Conservation (phyloP, 257 asterid genomes). For the Linderniella brevidens region DNA sequence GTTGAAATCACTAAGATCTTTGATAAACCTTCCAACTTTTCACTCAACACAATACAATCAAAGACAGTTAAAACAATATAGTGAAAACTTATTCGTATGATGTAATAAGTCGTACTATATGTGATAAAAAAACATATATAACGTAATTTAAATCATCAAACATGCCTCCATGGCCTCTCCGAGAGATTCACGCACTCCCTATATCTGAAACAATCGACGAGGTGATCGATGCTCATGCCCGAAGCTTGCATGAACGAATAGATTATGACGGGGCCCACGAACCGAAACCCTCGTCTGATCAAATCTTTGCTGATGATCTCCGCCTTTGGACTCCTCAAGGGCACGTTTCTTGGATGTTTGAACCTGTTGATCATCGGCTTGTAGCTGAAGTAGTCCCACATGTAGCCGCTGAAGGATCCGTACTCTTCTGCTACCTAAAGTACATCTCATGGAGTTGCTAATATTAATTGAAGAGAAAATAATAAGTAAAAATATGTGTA, state of each 20-base stretch:
- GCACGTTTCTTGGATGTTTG: slow-evolving; percentile 59
- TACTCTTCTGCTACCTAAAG: slow-evolving; percentile 47
- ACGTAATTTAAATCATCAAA: no score
- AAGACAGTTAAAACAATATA: no score
- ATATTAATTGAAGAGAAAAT: background rate
- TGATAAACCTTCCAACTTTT: no score
- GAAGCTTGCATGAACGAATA: slow-evolving; percentile 86
- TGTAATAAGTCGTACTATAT: no score
- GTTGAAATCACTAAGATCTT: no score
- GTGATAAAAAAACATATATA: no score
- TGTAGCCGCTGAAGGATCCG: slow-evolving; percentile 71
- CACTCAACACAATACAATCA: no score
- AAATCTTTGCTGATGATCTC: slow-evolving; percentile 79
- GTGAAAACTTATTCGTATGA: no score
- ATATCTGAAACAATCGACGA: slow-evolving; percentile 61
- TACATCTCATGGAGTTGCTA: background rate
- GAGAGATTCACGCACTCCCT: slow-evolving; percentile 60
- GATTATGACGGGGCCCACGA: slow-evolving; percentile 82
- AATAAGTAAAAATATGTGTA: background rate
- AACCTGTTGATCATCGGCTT: slow-evolving; percentile 70
- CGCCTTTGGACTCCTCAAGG: slow-evolving; percentile 73
- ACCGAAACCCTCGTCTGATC: slow-evolving; percentile 59
- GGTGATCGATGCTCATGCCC: slow-evolving; percentile 78
- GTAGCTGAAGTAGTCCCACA: slow-evolving; percentile 68
- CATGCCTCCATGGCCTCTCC: slow-evolving; percentile 77